phyloP scores from a whole-genome alignment of 2,329 filamentous ascomycete genomes.

The Cordyceps farinosa region DNA sequence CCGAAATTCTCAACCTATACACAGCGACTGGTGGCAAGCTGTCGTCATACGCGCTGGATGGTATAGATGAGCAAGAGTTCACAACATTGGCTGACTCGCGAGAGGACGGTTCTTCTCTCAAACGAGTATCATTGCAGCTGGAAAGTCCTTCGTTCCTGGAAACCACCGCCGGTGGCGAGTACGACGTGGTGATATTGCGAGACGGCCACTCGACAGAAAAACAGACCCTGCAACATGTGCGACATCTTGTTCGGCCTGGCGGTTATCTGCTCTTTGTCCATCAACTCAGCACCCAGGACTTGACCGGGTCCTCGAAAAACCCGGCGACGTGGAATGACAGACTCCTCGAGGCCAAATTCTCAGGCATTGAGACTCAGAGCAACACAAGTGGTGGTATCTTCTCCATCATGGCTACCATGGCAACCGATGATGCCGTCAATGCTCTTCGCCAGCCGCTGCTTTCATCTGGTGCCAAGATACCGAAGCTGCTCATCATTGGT shows the following conservation, averaged over 20 bases:
- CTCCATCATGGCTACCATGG: conserved; percentile 9
- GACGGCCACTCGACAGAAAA: background rate
- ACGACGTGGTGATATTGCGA: background rate
- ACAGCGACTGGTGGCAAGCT: background rate
- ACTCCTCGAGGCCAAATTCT: background rate
- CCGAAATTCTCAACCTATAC: background rate
- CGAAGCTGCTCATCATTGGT: background rate
- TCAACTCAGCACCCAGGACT: background rate
- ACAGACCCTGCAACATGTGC: background rate
- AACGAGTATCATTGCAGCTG: background rate
- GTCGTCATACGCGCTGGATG: background rate
- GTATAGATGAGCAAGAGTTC: background rate
- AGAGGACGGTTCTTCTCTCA: background rate
- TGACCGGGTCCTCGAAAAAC: too few relatives aligned
- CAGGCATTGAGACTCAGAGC: background rate
- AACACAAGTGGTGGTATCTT: background rate
- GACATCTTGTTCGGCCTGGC: background rate
- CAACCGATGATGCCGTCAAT: background rate
- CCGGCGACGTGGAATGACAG: background rate
- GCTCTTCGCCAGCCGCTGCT: background rate
- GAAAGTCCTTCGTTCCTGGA: background rate
- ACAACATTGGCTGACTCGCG: background rate
- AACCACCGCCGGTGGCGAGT: background rate
- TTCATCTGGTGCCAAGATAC: background rate
- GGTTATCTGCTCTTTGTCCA: background rate